phyloP scores from a whole-genome alignment of 1,139 yeast genomes.

The Zygosaccharomyces pseudobailii region DNA sequence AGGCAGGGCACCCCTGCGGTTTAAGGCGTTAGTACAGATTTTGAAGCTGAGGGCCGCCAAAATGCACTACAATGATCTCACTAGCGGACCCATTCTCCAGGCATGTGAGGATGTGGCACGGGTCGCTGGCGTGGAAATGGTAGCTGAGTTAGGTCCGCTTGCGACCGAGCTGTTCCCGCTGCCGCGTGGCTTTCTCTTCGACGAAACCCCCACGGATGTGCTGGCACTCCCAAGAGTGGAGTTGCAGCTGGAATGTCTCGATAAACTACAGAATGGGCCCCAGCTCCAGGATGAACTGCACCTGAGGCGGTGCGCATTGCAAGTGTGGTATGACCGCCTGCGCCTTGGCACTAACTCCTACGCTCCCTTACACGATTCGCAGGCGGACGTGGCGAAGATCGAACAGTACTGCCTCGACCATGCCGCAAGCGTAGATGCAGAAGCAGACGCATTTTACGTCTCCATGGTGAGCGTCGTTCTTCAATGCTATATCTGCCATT shows the following conservation, averaged over 20 bases:
- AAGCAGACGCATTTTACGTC: slow-evolving; percentile 1
- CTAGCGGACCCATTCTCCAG: neutral
- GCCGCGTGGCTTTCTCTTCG: slow-evolving; percentile 2
- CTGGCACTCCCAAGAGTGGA: slow-evolving; percentile 5
- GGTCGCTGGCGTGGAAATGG: neutral
- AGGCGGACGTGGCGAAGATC: neutral
- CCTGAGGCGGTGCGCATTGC: neutral
- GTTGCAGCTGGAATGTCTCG: slow-evolving; percentile 7
- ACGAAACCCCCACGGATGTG: neutral
- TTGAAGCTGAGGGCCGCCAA: slow-evolving; percentile 10
- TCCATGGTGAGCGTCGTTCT: slow-evolving; percentile 8
- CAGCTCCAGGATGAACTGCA: neutral
- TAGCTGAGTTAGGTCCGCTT: neutral
- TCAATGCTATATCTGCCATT: slow-evolving; percentile 14
- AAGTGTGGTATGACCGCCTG: neutral
- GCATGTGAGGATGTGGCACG: neutral
- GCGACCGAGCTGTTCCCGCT: neutral
- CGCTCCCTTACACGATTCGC: neutral
- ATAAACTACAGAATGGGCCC: neutral
- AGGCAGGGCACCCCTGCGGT: neutral
- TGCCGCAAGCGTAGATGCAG: neutral
- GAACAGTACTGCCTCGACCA: neutral
- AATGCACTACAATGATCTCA: slow-evolving; percentile 9
- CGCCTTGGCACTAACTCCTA: neutral
- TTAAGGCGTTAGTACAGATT: slow-evolving; percentile 12